Evolutionary conservation across 2,329 filamentous ascomycete genomes (phyloP).

Genomic region (Alternaria atra): DNA sequence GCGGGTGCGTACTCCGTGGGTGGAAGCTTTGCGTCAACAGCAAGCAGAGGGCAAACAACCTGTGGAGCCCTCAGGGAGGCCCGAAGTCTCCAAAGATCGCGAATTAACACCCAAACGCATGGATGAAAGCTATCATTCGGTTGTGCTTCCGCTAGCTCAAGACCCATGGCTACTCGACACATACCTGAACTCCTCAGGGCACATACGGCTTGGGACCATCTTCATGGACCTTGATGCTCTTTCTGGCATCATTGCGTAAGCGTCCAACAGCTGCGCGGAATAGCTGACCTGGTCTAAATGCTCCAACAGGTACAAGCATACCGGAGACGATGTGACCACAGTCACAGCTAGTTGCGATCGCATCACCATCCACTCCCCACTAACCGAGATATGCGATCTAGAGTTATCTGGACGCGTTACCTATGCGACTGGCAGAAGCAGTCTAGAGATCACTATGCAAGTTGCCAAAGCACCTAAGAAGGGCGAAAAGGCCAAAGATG

Average conservation of each 20-base stretch:
- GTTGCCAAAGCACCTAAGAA: conserved; percentile 72
- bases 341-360: conserved; percentile 71
- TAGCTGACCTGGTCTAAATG: conserved; percentile 24
- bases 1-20: conserved; percentile 70
- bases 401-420: conserved; percentile 75
- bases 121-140: conserved; percentile 74
- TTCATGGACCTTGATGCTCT: conserved; percentile 84
- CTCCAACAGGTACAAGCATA: conserved; percentile 68
- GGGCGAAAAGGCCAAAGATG: conserved; percentile 64
- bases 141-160: conserved; percentile 73
- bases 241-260: conserved; percentile 73
- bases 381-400: conserved; percentile 80
- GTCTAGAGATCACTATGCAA: conserved; percentile 77
- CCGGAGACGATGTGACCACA: conserved; percentile 69
- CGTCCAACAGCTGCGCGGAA: conserved; percentile 64
- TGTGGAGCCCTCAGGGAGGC: conserved; percentile 40
- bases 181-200: conserved; percentile 78
- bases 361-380: conserved; percentile 73
- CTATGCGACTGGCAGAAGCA: conserved; percentile 76
- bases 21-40: conserved; percentile 69
- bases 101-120: conserved; percentile 73
- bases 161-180: conserved; percentile 81
- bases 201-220: conserved; percentile 75
- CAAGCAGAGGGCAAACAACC: conserved; percentile 51
- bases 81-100: conserved; percentile 56